Evolutionary conservation across 139 green algal species (phyloP), one percentile per base, ranked within the genome.

Genomic region (Chlamydomonas urium): DNA sequence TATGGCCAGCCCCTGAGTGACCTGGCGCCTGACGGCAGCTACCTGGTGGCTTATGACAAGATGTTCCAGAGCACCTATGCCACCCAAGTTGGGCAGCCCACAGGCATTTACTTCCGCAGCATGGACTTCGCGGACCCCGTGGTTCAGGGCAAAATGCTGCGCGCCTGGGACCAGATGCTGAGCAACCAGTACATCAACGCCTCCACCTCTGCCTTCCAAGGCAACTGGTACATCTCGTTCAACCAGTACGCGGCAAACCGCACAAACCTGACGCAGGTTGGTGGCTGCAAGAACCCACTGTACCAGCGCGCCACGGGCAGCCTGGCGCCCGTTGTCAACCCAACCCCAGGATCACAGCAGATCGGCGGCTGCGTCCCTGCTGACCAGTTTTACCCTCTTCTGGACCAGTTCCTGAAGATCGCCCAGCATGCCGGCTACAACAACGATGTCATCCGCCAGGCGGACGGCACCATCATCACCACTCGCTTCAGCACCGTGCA

Each of bases 141-240:
- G 2, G 32, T 60, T 6, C 77, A 83, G 69, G 50, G 29, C 53
- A 47, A 62, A n/a, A 77, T 79, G 77, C 69, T 77, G 31, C n/a
- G 1, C 8, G 68, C 72, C 2, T 47, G 71, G 29, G 50, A 57
- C 35, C 5, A 38, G 35, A 37, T 31, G 5, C 63, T 84, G 21
- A n/a, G 26, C 23, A 71, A 32, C 57, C 0, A 0, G 10, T 71
- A 65, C 56, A 47, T 78, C 78, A 80, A 80, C 63, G 67, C 73
- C 31, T 75, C 73, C 2, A 34, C 75, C 2, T 68, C 57, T 0
- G 65, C 58, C 29, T 78, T 75, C 47, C 56, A 66, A 26, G 45
- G 63, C 69, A 81, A 81, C 71, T 78, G 76, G 76, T 48, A 75
- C 24, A 50, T 82, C 0, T 34, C 33, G 28, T 82, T 78, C 59